Percentiles rank a stretch among this genome's conserved stretches.
These are phyloP conservation scores for Dryas octopetala DNA, from an alignment of 306 rosid species.

Conservation along the genomic window DNA sequence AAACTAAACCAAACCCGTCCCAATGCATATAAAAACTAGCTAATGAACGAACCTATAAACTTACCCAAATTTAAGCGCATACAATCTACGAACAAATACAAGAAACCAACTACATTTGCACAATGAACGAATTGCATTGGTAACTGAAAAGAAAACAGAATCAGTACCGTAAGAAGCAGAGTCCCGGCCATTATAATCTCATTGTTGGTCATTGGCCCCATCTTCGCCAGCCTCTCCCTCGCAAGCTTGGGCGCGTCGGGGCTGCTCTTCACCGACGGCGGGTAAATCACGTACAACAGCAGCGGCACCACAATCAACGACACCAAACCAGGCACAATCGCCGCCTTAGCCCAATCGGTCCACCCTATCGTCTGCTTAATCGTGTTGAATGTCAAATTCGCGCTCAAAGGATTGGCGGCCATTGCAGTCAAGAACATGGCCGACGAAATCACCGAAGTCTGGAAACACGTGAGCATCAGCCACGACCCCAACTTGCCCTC, in stretches of 20 bases:
- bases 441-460: conserved; percentile 91
- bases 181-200: conserved; percentile 92
- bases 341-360: conserved; percentile 96
- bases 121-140: background rate
- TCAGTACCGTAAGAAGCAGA: conserved; percentile 76
- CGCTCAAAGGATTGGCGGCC: conserved; percentile 97
- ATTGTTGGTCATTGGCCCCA: conserved; percentile 81
- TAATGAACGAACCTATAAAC: background rate
- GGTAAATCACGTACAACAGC: conserved; percentile 75
- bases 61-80: background rate
- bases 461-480: conserved; percentile 98
- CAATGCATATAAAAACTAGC: too few species aligned
- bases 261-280: conserved; percentile 79
- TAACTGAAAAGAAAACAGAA: background rate
- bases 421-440: conserved; percentile 95
- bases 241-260: conserved; percentile 98
- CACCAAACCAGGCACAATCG: conserved; percentile 80
- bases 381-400: conserved; percentile 63
- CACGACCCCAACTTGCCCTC: conserved; percentile 76
- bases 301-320: conserved; percentile 86
- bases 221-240: conserved; percentile 71
- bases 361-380: conserved; percentile 90
- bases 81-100: background rate
- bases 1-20: too few species aligned
- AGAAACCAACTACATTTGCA: background rate